These are phyloP conservation scores for Angomonas deanei DNA, from an alignment of 208 protist species.

Conservation along the genomic window DNA sequence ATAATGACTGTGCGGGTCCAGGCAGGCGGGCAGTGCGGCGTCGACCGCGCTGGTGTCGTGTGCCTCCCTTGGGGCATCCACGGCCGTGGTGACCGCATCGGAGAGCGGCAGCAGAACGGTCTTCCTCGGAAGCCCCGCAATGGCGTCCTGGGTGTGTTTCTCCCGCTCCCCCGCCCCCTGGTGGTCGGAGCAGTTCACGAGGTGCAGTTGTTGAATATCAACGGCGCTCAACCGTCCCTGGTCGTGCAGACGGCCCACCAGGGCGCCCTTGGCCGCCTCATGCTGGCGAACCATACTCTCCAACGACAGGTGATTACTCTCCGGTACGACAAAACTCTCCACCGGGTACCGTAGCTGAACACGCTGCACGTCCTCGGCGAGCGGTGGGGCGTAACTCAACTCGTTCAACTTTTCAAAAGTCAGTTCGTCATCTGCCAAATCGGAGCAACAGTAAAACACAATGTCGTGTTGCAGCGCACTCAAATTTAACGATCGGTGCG, in stretches of 20 bases:
- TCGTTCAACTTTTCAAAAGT: slow-evolving; percentile 40
- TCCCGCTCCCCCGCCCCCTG: neutral
- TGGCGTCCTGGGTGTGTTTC: neutral
- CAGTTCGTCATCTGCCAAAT: slow-evolving; percentile 34
- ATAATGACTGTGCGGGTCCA: slow-evolving; percentile 37
- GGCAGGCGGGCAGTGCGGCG: slow-evolving; percentile 18
- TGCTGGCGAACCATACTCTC: slow-evolving; percentile 57
- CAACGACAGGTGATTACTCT: slow-evolving; percentile 68
- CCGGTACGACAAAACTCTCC: slow-evolving; percentile 71
- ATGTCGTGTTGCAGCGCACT: slow-evolving; percentile 75
- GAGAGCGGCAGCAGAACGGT: neutral
- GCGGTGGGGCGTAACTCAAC: slow-evolving; percentile 82
- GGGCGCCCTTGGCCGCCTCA: slow-evolving; percentile 38
- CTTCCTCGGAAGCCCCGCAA: neutral
- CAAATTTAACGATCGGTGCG: slow-evolving; percentile 55
- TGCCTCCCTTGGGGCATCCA: neutral
- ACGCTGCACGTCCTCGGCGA: slow-evolving; percentile 42
- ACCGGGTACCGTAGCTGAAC: slow-evolving; percentile 72
- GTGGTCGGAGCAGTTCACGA: slow-evolving; percentile 10
- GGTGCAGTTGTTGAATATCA: slow-evolving; percentile 29
- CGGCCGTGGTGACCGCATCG: neutral
- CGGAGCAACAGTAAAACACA: slow-evolving; percentile 53
- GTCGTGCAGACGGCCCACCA: slow-evolving; percentile 18
- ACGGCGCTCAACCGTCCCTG: slow-evolving; percentile 27
- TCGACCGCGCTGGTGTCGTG: neutral